Evolutionary conservation across 768 basidiomycete genomes (phyloP).

Genomic region (Phylloporus sp.): DNA sequence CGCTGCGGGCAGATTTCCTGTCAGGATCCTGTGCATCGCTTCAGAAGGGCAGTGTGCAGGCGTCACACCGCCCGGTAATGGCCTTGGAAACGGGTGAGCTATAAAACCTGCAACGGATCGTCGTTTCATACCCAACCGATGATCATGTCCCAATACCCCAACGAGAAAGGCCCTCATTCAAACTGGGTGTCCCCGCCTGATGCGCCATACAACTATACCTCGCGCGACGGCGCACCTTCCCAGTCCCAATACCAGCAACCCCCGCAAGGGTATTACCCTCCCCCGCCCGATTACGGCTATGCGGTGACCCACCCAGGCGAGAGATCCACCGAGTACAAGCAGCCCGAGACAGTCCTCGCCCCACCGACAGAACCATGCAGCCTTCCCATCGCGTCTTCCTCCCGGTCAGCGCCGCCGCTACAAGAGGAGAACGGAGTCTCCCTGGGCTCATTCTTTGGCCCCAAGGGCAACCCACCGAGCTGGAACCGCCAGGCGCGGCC

Average conservation of each 20-base stretch:
- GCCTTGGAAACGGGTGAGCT: background rate
- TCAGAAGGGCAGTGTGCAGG: background rate
- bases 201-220: background rate
- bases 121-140: background rate
- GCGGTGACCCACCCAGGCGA: conserved; percentile 1
- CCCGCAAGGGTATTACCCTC: conserved; percentile 4
- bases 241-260: background rate
- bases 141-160: conserved; percentile 20
- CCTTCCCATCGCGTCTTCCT: background rate
- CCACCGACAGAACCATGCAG: background rate
- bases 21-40: background rate
- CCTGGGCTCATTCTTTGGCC: conserved; percentile 26
- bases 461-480: conserved; percentile 22
- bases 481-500: conserved; percentile 22
- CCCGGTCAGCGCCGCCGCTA: background rate
- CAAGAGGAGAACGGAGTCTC: conserved; percentile 11
- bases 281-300: conserved; percentile 13
- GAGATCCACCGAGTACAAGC: background rate
- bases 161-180: conserved; percentile 23
- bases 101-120: background rate
- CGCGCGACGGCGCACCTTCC: conserved; percentile 8
- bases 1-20: background rate
- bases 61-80: background rate
- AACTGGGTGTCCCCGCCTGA: conserved; percentile 10
- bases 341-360: background rate